phyloP scores from a whole-genome alignment of 1,284 basidiomycete genomes.

The Papiliotrema terrestris region DNA sequence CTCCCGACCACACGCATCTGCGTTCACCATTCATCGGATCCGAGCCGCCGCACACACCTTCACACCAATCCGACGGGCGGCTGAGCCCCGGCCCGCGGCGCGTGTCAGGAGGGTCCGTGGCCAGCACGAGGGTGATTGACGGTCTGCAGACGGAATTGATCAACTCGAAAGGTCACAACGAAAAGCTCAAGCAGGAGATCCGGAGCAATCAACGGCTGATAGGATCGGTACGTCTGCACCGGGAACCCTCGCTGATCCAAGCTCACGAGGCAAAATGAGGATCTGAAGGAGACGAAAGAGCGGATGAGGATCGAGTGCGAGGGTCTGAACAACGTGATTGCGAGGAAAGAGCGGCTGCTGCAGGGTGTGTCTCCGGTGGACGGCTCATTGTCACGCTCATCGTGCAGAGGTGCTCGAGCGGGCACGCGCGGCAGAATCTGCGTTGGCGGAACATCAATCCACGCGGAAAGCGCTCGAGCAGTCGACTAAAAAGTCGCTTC shows the following conservation, averaged over 20 bases:
- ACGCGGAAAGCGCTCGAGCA: conserved; percentile 40
- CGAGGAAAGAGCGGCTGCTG: conserved; percentile 42
- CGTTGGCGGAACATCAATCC: conserved; percentile 23
- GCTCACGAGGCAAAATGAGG: conserved; percentile 46
- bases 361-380: conserved; percentile 24
- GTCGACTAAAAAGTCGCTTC: conserved; percentile 32
- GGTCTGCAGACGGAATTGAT: conserved; percentile 40
- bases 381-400: not conserved
- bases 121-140: conserved; percentile 43
- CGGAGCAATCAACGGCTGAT: conserved; percentile 34
- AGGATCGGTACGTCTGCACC: conserved; percentile 25
- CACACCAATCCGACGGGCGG: conserved; percentile 8
- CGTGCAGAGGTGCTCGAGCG: conserved; percentile 41
- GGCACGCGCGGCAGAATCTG: conserved; percentile 41
- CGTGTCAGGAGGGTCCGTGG: conserved; percentile 16
- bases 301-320: conserved; percentile 45
- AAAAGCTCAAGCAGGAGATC: conserved; percentile 37
- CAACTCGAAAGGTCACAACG: conserved; percentile 31
- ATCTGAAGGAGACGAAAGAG: conserved; percentile 45
- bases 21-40: conserved; percentile 24
- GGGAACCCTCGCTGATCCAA: conserved; percentile 8
- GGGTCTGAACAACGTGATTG: conserved; percentile 42
- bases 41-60: conserved; percentile 20
- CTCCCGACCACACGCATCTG: conserved; percentile 6
- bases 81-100: conserved; percentile 5